These are phyloP conservation scores for Hyphodiscus hymeniophilus DNA, from an alignment of 495 filamentous ascomycete genomes.

Conservation along the genomic window DNA sequence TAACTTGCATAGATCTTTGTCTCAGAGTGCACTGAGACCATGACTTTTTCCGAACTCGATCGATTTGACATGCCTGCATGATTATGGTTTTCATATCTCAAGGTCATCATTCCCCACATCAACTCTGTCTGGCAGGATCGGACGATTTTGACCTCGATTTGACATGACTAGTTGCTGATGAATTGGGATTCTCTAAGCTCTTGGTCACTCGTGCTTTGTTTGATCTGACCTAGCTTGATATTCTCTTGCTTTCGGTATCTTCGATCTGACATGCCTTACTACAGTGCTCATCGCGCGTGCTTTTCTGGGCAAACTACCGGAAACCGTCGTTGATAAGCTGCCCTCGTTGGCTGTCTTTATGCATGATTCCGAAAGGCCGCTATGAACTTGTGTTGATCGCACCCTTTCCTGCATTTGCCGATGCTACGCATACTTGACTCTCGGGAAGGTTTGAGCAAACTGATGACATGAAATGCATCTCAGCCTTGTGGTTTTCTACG, in stretches of 20 bases:
- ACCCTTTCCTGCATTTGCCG: too few relatives aligned
- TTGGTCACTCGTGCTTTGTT: neutral
- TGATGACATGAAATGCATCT: too few relatives aligned
- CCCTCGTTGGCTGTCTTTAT: too few relatives aligned
- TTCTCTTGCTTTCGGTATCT: neutral
- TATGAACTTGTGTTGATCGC: too few relatives aligned
- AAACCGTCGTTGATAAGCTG: too few relatives aligned
- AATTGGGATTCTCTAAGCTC: neutral
- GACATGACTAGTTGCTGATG: slow-evolving; percentile 10
- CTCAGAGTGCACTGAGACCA: slow-evolving; percentile 23
- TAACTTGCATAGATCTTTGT: slow-evolving; percentile 18
- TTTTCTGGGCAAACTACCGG: too few relatives aligned
- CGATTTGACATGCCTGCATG: slow-evolving; percentile 20
- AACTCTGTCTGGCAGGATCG: slow-evolving; percentile 6
- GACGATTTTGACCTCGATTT: neutral
- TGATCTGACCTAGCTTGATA: neutral
- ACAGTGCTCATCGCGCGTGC: too few relatives aligned
- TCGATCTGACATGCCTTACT: neutral
- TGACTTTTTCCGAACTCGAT: slow-evolving; percentile 13
- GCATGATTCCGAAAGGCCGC: too few relatives aligned
- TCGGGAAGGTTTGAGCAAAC: too few relatives aligned
- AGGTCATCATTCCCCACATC: slow-evolving; percentile 15
- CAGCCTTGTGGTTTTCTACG: too few relatives aligned
- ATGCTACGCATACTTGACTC: too few relatives aligned
- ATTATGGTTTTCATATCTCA: slow-evolving; percentile 1